Conservation (phyloP, 2,329 filamentous ascomycete genomes). For the Pyricularia grisea region DNA sequence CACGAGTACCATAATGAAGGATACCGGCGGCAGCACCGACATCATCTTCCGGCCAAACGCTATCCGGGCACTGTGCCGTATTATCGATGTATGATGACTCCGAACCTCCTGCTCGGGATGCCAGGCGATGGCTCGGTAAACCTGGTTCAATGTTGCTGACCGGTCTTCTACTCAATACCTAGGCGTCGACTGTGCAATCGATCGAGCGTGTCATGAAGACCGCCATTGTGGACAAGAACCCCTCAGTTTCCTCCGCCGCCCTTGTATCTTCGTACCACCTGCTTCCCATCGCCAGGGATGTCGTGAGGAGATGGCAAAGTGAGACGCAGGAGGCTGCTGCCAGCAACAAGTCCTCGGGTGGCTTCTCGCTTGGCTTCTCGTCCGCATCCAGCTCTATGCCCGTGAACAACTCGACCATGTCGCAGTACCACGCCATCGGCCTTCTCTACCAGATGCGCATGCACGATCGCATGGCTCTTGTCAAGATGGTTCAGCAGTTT, state of each 20-base stretch:
- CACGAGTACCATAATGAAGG: constrained; percentile 99
- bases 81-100: constrained; percentile 67
- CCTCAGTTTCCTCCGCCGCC: constrained; percentile 91
- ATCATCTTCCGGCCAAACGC: constrained; percentile 92
- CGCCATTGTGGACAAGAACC: constrained; percentile 97
- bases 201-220: constrained; percentile 99
- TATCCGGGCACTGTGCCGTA: constrained; percentile 88
- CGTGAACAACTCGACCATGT: constrained; percentile 94
- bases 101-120: background rate
- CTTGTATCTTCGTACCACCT: constrained; percentile 97
- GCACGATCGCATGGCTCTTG: constrained; percentile 94
- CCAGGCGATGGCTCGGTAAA: background rate
- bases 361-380: constrained; percentile 89
- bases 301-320: constrained; percentile 95
- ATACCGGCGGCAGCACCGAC: constrained; percentile 91
- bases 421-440: constrained; percentile 96
- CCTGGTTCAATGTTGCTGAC: background rate
- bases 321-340: constrained; percentile 96
- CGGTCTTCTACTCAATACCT: constrained; percentile 5
- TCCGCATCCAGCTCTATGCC: constrained; percentile 63
- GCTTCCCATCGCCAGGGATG: constrained; percentile 88
- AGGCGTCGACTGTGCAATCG: constrained; percentile 91
- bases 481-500: constrained; percentile 99
- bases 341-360: constrained; percentile 76
- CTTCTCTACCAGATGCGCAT: constrained; percentile 95